Percentiles rank a stretch among this genome's conserved stretches.
Conservation (phyloP, 2,329 filamentous ascomycete genomes). For the Talaromyces sp. region DNA sequence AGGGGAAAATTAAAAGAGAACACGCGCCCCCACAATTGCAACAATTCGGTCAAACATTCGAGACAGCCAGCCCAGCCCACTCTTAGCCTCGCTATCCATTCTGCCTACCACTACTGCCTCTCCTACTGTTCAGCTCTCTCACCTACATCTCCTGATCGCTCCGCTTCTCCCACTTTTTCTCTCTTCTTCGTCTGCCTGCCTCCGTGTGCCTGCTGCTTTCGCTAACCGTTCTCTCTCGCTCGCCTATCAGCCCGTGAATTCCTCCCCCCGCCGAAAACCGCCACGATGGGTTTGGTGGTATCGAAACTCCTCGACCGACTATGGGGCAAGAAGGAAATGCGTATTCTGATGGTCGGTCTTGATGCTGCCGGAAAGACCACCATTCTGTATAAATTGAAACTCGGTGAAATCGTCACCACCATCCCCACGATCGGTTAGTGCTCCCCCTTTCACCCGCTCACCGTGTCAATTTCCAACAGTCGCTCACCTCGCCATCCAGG, state of each 20-base stretch:
- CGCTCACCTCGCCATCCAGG: conserved; percentile 45
- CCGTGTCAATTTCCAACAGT: neutral
- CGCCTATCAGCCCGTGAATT: conserved; percentile 16
- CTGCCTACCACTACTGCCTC: conserved; percentile 6
- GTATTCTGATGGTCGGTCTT: conserved; percentile 99
- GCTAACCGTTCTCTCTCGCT: conserved; percentile 8
- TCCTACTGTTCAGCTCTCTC: conserved; percentile 5
- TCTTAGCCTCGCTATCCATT: conserved; percentile 8
- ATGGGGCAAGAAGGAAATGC: conserved; percentile 99
- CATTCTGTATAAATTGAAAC: conserved; percentile 99
- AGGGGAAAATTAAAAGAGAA: neutral
- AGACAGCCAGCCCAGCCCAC: conserved; percentile 13
- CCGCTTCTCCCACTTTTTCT: neutral
- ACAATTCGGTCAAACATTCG: conserved; percentile 4
- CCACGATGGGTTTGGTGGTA: conserved; percentile 93
- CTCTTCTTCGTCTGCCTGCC: neutral
- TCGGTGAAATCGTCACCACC: conserved; percentile 95
- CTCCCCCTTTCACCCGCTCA: conserved; percentile 2
- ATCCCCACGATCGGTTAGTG: conserved; percentile 92
- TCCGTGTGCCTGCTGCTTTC: neutral
- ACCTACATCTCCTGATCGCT: conserved; percentile 2
- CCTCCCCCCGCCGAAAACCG: conserved; percentile 24
- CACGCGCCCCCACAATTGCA: conserved; percentile 10
- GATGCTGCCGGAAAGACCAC: conserved; percentile 99
- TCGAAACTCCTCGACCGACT: conserved; percentile 95